Conservation (phyloP, 2,329 filamentous ascomycete species). For the Botrytis fragariae region DNA sequence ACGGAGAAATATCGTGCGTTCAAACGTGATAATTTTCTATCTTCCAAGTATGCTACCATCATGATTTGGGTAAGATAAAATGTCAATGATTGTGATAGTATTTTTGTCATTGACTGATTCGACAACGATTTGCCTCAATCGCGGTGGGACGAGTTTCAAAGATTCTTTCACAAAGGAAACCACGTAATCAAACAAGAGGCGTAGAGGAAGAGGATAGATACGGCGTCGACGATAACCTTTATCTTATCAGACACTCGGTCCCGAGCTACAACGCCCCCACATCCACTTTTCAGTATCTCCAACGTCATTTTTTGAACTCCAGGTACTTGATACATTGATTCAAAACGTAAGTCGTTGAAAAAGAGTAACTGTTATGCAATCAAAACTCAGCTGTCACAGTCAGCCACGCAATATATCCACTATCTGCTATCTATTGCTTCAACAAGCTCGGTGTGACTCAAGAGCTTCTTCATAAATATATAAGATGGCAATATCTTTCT, state of each 20-base stretch:
- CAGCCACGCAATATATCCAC: not conserved
- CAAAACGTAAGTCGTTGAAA: not conserved
- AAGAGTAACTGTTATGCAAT: not conserved
- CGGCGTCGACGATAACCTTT: not conserved
- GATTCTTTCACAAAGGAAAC: not conserved
- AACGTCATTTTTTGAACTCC: not conserved
- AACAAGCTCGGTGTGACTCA: not conserved
- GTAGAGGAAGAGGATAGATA: not conserved
- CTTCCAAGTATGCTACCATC: not conserved
- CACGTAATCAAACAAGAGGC: not conserved
- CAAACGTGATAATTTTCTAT: not conserved
- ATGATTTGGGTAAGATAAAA: not conserved
- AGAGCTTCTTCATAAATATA: not conserved
- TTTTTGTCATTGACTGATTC: accelerated
- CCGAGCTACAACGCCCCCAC: not conserved
- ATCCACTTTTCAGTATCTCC: not conserved
- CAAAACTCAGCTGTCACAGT: not conserved
- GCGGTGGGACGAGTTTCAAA: not conserved
- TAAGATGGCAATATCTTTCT: not conserved
- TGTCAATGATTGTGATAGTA: not conserved
- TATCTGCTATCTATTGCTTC: not conserved
- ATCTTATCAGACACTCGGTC: not conserved
- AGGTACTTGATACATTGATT: not conserved
- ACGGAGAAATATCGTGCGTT: not conserved
- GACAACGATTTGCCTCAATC: not conserved